Base-by-base conservation (phyloP, 1,284 basidiomycete species). In the Irpex sp. region DNA sequence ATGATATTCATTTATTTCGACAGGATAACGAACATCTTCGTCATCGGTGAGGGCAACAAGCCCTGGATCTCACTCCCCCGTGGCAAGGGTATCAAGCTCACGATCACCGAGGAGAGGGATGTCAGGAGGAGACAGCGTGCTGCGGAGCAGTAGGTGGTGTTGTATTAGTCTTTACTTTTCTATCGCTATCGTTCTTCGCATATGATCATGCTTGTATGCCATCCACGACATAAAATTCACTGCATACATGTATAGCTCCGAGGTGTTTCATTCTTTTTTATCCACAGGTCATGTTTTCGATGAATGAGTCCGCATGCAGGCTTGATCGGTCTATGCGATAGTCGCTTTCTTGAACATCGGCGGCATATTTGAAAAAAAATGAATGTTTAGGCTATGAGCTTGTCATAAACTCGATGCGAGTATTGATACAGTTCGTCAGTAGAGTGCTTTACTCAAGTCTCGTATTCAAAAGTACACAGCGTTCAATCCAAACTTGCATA, bases 21-120 rank as follows among this genome's bases (percentile, higher is more conserved):
- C 26, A 96, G 96, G 77, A 86, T 98, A 69, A 90, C 89, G 75
- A 99, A 99, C 87, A 93, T 99, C 77, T 98, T 99, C 81, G 92
- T 98, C 74, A 94, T 98, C 70, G 97, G 97, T 70, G 91, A 97
- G 82, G 95, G 94, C 66, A 85, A 78, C 78, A 99, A 99, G 87
- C 88, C 97, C 63, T 96, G 95, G 91, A 87, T 99, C 82, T 98
- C 97, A 58, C 83, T 99, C 75, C 97, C 97, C 73, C 96, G 94
- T 84, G 97, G 97, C 81, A 97, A 97, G 86, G 97, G 97, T 82
- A 91, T 90, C 77, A 96, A 96, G 82, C 91, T 97, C 69, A 92
- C 91, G 64, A 94, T 94, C 72, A 85, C 92, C 13, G 92, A 94
- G 83, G 92, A 94, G 82, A 83, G 92, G 69, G 92, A 94, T 78